A percentile compares a stretch with the other conserved stretches of the same genome.
Evolutionary conservation across 2,329 filamentous ascomycete genomes (phyloP).

Genomic region (Neofusicoccum sp.): DNA sequence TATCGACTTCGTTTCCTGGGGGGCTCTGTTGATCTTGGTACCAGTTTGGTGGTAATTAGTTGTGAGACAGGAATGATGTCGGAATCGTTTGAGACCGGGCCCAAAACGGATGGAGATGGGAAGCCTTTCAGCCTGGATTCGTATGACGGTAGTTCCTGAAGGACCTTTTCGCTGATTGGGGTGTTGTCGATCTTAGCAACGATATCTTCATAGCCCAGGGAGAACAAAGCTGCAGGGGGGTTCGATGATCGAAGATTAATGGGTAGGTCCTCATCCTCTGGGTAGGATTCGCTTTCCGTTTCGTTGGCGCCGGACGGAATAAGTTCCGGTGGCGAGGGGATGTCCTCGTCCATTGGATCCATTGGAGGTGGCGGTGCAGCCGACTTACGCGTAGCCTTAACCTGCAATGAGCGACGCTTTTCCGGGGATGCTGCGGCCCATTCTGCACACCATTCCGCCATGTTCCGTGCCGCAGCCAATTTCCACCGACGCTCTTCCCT

Average conservation of each 20-base stretch:
- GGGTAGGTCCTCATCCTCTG: slow-evolving; percentile 40
- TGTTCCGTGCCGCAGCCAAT: slow-evolving; percentile 70
- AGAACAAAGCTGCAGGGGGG: slow-evolving; percentile 77
- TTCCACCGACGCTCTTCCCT: slow-evolving; percentile 95
- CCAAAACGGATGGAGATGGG: slow-evolving; percentile 43
- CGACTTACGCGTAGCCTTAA: slow-evolving; percentile 50
- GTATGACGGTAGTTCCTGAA: slow-evolving; percentile 80
- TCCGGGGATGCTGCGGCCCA: slow-evolving; percentile 68
- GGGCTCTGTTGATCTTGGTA: slow-evolving; percentile 63
- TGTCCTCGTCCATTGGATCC: slow-evolving; percentile 37
- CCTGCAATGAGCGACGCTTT: slow-evolving; percentile 65
- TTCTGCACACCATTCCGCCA: slow-evolving; percentile 80
- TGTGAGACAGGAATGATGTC: slow-evolving; percentile 71
- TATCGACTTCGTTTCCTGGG: slow-evolving; percentile 79
- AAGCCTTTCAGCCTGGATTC: slow-evolving; percentile 35
- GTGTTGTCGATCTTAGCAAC: slow-evolving; percentile 76
- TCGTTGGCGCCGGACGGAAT: slow-evolving; percentile 37
- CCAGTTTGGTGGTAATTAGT: slow-evolving; percentile 78
- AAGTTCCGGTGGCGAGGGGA: slow-evolving; percentile 38
- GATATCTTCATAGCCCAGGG: slow-evolving; percentile 76
- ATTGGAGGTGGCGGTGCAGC: slow-evolving; percentile 20
- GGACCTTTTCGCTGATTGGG: slow-evolving; percentile 69
- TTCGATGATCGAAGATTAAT: slow-evolving; percentile 43
- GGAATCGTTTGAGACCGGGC: slow-evolving; percentile 37
- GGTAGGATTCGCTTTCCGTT: slow-evolving; percentile 38